Percentiles rank a stretch among this genome's conserved stretches.
These are phyloP conservation scores for Pseudogymnoascus pannorum DNA, from an alignment of 2,329 filamentous ascomycete genomes.

Conservation along the genomic window DNA sequence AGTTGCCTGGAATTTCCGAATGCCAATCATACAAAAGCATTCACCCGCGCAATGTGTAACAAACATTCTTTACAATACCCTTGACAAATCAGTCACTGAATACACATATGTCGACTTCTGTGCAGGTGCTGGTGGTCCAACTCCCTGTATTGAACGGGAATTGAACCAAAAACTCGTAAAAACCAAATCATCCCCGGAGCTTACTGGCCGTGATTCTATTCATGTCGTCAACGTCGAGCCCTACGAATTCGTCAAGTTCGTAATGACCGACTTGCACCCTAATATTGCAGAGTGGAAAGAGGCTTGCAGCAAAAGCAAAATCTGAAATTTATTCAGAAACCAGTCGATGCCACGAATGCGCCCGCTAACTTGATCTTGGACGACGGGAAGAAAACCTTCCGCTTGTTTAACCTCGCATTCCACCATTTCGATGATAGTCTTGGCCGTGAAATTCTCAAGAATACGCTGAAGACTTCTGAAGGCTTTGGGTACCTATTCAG, in stretches of 20 bases:
- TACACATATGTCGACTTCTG: constrained; percentile 70
- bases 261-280: constrained; percentile 60
- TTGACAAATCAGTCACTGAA: constrained; percentile 39
- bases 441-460: constrained; percentile 52
- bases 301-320: constrained; percentile 43
- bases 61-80: constrained; percentile 43
- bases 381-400: constrained; percentile 48
- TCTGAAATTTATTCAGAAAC: constrained; percentile 50
- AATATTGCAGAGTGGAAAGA: constrained; percentile 53
- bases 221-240: constrained; percentile 8
- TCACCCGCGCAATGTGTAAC: constrained; percentile 57
- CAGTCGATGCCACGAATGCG: constrained; percentile 59
- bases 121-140: constrained; percentile 66
- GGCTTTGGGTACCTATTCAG: constrained; percentile 46
- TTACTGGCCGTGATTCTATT: constrained; percentile 19
- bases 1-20: constrained; percentile 52
- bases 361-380: constrained; percentile 37
- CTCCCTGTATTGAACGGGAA: constrained; percentile 52
- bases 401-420: constrained; percentile 67
- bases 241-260: constrained; percentile 42
- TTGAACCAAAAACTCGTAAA: constrained; percentile 42
- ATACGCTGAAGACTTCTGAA: constrained; percentile 57
- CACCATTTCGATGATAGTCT: constrained; percentile 66
- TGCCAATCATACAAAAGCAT: constrained; percentile 49
- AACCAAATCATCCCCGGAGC: constrained; percentile 15